phyloP scores from a whole-genome alignment of 331 rosid genomes.

The Malus hybrid region DNA sequence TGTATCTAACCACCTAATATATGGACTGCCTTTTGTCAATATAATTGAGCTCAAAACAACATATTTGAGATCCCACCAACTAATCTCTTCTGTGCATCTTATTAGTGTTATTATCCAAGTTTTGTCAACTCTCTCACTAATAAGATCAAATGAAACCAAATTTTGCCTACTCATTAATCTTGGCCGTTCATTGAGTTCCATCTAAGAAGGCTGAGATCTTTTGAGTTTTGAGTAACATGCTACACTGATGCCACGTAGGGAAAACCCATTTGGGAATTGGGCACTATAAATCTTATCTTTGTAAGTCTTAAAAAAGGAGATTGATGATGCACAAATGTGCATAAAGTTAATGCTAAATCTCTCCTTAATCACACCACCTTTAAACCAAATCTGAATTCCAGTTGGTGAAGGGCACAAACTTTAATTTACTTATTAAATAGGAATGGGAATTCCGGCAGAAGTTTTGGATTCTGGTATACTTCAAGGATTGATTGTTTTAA shows the following conservation, averaged over 20 bases:
- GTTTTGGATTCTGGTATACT: too few species aligned
- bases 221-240: background rate
- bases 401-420: background rate
- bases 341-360: background rate
- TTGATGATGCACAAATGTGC: background rate
- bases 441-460: too few species aligned
- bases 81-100: conserved; percentile 4
- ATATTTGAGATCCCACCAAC: conserved; percentile 38
- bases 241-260: background rate
- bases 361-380: background rate
- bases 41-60: conserved; percentile 17
- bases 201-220: background rate
- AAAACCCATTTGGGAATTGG: background rate
- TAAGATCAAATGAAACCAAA: background rate
- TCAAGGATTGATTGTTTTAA: too few species aligned
- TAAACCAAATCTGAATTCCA: background rate
- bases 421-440: too few species aligned
- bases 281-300: background rate
- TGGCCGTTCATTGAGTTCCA: background rate
- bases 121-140: background rate
- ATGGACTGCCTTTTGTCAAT: conserved; percentile 7
- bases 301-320: background rate
- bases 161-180: background rate
- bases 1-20: conserved; percentile 17
- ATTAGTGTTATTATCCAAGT: background rate